Base-by-base conservation (phyloP, 306 rosid species). In the Cicer yamashitae region DNA sequence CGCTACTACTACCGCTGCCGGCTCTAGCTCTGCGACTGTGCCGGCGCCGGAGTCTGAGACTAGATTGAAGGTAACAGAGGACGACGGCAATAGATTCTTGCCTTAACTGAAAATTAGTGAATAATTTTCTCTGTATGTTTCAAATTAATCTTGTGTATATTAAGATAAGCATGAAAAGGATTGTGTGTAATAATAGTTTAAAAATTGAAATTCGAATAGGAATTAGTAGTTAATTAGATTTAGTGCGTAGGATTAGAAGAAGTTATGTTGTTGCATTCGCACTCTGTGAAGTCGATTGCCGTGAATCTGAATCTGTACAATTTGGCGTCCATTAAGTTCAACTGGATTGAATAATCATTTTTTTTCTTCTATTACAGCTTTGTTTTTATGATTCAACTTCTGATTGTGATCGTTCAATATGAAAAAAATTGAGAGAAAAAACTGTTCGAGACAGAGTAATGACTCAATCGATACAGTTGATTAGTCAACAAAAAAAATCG, bases 1-100 rank as follows among this genome's bases (percentile, higher is more conserved):
- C 8, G 69, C 81, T 0, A 14, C 64, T 1, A 43, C 54, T 22
- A 13, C 52, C n/a, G 44, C 44, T 6, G 51, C 46, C 37, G 80
- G 77, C 77, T 77, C 92, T 1, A 81, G 79, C 78, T 44, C 87
- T 12, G 66, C 25, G 15, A 46, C 48, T 39, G 85, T 58, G n/a
- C 43, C 70, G 44, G 85, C 58, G n/a, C 43, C 72, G 38, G 78
- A 54, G 3, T 48, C 71, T 8, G 89, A 89, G 38, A 73, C 79
- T 14, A 80, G 86, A 79, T 41, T 85, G 20, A 91, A 88, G 81
- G 79, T 74, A 46, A 79, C 81, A 72, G 85, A 82, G 20, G 86
- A 83, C 51, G 72, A 84, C 67, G 67, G 17, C 11, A 82, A 82
- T 78, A 77, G 89, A 71, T 91, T 89, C 82, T 82, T 91, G 43